A percentile compares a stretch with the other conserved stretches of the same genome.
Conservation (phyloP, 192 early-diverging fungal genomes). For the Chytriomyces sp. region DNA sequence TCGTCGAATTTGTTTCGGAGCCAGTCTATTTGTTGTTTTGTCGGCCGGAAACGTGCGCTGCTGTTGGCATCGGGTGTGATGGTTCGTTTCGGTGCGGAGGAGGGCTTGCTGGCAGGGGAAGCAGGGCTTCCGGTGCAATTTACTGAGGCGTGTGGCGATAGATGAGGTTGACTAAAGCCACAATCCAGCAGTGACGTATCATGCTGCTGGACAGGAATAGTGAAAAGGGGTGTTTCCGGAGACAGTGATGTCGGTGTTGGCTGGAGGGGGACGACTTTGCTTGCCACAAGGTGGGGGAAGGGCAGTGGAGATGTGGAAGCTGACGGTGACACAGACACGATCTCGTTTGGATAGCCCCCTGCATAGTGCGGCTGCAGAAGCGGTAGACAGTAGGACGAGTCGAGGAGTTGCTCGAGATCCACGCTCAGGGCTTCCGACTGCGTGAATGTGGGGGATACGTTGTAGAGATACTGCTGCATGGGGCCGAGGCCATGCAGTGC, state of each 20-base stretch:
- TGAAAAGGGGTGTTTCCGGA: neutral
- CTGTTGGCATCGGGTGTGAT: neutral
- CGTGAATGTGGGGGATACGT: too few species aligned
- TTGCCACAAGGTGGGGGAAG: neutral
- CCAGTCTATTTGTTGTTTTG: neutral
- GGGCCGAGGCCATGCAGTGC: too few species aligned
- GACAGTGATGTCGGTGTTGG: neutral
- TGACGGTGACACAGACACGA: neutral
- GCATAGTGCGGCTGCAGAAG: neutral
- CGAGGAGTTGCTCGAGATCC: neutral
- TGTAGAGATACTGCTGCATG: too few species aligned
- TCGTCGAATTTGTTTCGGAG: neutral
- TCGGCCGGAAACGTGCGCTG: neutral
- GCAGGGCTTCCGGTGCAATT: neutral
- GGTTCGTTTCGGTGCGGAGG: neutral
- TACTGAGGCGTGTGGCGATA: too few species aligned
- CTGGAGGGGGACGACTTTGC: neutral
- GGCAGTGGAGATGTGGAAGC: neutral
- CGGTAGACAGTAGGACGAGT: neutral
- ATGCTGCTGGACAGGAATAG: neutral
- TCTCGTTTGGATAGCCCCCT: neutral
- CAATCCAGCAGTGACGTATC: too few species aligned
- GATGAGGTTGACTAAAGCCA: too few species aligned
- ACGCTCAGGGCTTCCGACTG: too few species aligned
- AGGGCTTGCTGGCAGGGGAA: neutral